Evolutionary conservation across 768 basidiomycete species (phyloP).

Genomic region (Russula ochroleuca): DNA sequence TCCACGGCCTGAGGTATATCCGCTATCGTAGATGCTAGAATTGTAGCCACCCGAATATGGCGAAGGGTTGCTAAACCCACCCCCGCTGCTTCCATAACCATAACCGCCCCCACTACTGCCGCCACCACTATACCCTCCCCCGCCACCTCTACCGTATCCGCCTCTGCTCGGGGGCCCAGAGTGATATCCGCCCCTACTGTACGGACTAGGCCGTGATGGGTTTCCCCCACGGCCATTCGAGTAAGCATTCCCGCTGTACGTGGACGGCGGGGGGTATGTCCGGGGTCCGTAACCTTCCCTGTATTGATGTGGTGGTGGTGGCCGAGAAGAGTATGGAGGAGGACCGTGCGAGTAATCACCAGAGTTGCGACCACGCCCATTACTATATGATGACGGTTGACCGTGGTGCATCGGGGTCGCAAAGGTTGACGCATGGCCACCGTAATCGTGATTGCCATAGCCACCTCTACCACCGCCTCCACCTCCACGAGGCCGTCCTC

Average conservation of each 20-base stretch:
- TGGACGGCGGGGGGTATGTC: conserved; percentile 10
- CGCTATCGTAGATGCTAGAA: conserved; percentile 27
- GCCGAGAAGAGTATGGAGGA: conserved; percentile 30
- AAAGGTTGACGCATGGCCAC: conserved; percentile 10
- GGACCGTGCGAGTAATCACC: conserved; percentile 29
- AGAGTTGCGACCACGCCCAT: conserved; percentile 28
- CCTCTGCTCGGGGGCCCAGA: conserved; percentile 33
- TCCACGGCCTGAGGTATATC: conserved; percentile 28
- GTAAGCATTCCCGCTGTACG: conserved; percentile 13
- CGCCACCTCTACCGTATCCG: conserved; percentile 34
- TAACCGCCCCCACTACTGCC: conserved; percentile 35
- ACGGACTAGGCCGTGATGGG: conserved; percentile 17
- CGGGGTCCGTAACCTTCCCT: conserved; percentile 34
- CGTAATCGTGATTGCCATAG: conserved; percentile 29
- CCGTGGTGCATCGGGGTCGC: conserved; percentile 15
- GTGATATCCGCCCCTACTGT: conserved; percentile 27
- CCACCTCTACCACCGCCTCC: conserved; percentile 47
- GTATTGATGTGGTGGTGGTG: conserved; percentile 29
- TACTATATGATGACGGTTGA: conserved; percentile 20
- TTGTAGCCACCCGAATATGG: conserved; percentile 15
- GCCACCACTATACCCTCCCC: conserved; percentile 28
- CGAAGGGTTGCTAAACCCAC: conserved; percentile 29
- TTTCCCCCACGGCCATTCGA: conserved; percentile 23
- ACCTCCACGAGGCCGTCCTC: conserved; percentile 37
- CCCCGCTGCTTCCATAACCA: conserved; percentile 41